A percentile compares a stretch with the other conserved stretches of the same genome.
Evolutionary conservation across 495 filamentous ascomycete species (phyloP).

Genomic region (Aspergillus ellipticus): DNA sequence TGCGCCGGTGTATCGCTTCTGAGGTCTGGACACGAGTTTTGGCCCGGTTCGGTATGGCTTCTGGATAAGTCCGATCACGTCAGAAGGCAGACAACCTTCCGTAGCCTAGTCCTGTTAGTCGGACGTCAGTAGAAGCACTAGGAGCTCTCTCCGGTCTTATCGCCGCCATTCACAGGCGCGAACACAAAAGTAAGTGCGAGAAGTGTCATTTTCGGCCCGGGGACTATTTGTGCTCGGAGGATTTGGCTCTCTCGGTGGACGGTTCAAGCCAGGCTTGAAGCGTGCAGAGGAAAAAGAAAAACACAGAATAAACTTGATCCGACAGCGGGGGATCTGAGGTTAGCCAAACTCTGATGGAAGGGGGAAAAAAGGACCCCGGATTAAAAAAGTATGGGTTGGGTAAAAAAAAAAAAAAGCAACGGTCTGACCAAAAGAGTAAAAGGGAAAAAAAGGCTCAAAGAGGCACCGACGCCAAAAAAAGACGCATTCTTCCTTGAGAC

Average conservation of each 20-base stretch:
- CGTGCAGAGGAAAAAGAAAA: slow-evolving; percentile 6
- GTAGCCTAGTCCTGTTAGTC: not conserved
- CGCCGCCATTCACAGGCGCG: not conserved
- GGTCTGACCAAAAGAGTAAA: slow-evolving; percentile 4
- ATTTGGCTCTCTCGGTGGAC: slow-evolving; percentile 1
- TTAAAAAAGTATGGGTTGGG: slow-evolving; percentile 10
- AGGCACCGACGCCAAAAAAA: slow-evolving; percentile 8
- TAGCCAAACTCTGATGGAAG: not conserved
- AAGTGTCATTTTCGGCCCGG: not conserved
- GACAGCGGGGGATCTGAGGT: not conserved
- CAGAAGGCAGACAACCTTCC: not conserved
- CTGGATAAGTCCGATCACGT: not conserved
- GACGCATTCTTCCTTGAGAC: slow-evolving; percentile 13
- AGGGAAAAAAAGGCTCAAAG: slow-evolving; percentile 8
- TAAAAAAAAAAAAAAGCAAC: slow-evolving; percentile 12
- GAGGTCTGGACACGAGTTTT: not conserved
- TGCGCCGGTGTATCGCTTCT: not conserved
- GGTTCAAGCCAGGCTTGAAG: not conserved
- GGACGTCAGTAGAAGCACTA: not conserved
- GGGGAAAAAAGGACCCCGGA: slow-evolving; percentile 5
- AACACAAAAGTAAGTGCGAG: not conserved
- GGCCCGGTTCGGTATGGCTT: not conserved
- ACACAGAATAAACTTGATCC: slow-evolving; percentile 5
- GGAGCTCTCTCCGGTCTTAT: not conserved
- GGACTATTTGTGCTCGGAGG: slow-evolving; percentile 1